Conservation (phyloP, 2,329 filamentous ascomycete genomes). For the Alternaria brassicicola region DNA sequence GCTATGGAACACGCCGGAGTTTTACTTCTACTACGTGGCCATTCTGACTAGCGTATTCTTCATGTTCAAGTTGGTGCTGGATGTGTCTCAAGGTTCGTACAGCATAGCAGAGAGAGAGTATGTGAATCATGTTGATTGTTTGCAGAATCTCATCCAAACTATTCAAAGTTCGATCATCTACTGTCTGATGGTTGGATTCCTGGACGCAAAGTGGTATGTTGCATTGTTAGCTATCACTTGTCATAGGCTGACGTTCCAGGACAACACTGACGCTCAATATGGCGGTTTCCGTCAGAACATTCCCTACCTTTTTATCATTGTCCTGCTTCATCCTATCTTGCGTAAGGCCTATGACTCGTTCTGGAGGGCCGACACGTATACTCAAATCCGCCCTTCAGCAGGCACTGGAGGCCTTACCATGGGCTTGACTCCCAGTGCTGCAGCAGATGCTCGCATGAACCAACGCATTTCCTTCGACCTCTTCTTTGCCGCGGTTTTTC, state of each 20-base stretch:
- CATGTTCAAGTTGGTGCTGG: conserved; percentile 90
- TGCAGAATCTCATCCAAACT: conserved; percentile 79
- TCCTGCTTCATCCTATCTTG: conserved; percentile 79
- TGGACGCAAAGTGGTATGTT: conserved; percentile 79
- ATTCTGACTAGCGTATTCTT: conserved; percentile 71
- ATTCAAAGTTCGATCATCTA: conserved; percentile 71
- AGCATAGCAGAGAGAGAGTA: neutral
- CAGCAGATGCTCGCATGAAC: conserved; percentile 60
- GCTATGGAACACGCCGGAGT: conserved; percentile 87
- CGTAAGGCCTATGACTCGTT: conserved; percentile 71
- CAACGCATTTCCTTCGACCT: conserved; percentile 83
- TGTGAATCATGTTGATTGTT: conserved; percentile 8
- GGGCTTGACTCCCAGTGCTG: conserved; percentile 55
- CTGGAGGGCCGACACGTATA: conserved; percentile 54
- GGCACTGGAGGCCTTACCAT: conserved; percentile 45
- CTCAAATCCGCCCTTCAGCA: conserved; percentile 47
- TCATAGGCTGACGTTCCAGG: conserved; percentile 56
- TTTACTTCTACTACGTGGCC: conserved; percentile 77
- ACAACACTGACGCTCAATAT: conserved; percentile 91
- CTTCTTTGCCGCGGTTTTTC: conserved; percentile 78
- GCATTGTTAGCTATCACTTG: neutral
- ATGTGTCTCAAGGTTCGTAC: conserved; percentile 77
- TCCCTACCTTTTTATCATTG: conserved; percentile 75
- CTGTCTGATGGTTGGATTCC: conserved; percentile 89
- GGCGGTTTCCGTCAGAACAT: conserved; percentile 82